phyloP scores from a whole-genome alignment of 257 asterid genomes.

The Echites panduratus region DNA sequence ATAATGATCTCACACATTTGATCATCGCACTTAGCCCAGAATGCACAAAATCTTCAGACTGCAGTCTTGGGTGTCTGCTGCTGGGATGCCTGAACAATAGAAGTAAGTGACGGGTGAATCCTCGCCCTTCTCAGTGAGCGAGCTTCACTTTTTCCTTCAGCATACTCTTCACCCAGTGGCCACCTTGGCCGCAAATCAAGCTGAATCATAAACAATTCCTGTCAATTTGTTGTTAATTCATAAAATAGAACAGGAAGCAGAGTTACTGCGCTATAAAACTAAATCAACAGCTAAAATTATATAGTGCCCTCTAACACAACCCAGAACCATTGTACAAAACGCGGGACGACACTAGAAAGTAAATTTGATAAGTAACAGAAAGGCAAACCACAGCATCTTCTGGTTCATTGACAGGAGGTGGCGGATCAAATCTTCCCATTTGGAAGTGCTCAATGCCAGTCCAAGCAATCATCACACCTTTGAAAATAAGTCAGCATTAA shows the following conservation, averaged over 20 bases:
- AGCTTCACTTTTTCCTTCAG: constrained; percentile 87
- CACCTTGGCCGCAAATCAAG: constrained; percentile 92
- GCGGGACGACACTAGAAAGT: background rate
- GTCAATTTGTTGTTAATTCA: background rate
- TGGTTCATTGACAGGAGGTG: constrained; percentile 85
- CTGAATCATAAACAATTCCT: constrained; percentile 36
- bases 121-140: constrained; percentile 76
- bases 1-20: background rate
- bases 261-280: background rate
- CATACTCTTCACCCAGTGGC: constrained; percentile 91
- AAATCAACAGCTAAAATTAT: background rate
- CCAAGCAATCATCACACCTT: constrained; percentile 98
- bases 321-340: background rate
- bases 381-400: constrained; percentile 72
- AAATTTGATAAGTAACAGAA: constrained; percentile 7
- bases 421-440: constrained; percentile 90
- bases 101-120: constrained; percentile 89
- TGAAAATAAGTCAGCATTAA: constrained; percentile 10
- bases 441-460: constrained; percentile 90
- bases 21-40: background rate
- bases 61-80: constrained; percentile 24
- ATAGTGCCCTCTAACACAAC: background rate
- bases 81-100: constrained; percentile 65
- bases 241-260: background rate
- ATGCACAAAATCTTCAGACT: constrained; percentile 1